Conservation (phyloP, 2,329 filamentous ascomycete genomes). For the Lasiodiplodia theobromae region DNA sequence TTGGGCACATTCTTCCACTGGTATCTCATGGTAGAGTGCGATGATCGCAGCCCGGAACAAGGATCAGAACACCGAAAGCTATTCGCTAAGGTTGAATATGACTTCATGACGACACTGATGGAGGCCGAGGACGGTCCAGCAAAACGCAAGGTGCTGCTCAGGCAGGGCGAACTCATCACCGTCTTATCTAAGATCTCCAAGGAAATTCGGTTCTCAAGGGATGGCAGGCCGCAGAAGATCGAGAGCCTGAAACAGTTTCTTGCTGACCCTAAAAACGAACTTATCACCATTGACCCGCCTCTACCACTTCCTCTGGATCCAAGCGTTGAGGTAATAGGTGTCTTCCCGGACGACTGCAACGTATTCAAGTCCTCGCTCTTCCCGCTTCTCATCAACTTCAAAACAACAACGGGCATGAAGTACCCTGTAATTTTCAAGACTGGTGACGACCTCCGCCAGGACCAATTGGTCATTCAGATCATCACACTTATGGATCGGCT, state of each 20-base stretch:
- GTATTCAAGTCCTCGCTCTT: conserved; percentile 97
- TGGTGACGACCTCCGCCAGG: conserved; percentile 93
- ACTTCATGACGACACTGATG: conserved; percentile 91
- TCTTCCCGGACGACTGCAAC: conserved; percentile 81
- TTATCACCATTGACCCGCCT: conserved; percentile 82
- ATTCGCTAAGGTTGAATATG: conserved; percentile 91
- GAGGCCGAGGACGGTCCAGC: conserved; percentile 73
- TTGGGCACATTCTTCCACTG: conserved; percentile 96
- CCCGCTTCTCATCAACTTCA: conserved; percentile 90
- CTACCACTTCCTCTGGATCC: conserved; percentile 90
- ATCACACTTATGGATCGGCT: conserved; percentile 98
- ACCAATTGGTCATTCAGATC: conserved; percentile 96
- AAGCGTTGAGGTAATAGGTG: conserved; percentile 76
- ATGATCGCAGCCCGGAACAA: conserved; percentile 79
- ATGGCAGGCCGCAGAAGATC: conserved; percentile 79
- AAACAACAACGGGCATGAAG: conserved; percentile 74
- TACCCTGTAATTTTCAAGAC: conserved; percentile 98
- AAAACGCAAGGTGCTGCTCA: conserved; percentile 75
- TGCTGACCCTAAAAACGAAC: conserved; percentile 87
- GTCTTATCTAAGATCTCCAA: conserved; percentile 87
- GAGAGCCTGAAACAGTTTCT: conserved; percentile 85
- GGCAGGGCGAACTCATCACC: conserved; percentile 89
- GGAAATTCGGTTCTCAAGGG: conserved; percentile 82
- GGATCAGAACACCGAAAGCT: conserved; percentile 78
- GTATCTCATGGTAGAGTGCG: conserved; percentile 98